Evolutionary conservation across 2,329 filamentous ascomycete genomes (phyloP).

Genomic region (Aureobasidium sp.): DNA sequence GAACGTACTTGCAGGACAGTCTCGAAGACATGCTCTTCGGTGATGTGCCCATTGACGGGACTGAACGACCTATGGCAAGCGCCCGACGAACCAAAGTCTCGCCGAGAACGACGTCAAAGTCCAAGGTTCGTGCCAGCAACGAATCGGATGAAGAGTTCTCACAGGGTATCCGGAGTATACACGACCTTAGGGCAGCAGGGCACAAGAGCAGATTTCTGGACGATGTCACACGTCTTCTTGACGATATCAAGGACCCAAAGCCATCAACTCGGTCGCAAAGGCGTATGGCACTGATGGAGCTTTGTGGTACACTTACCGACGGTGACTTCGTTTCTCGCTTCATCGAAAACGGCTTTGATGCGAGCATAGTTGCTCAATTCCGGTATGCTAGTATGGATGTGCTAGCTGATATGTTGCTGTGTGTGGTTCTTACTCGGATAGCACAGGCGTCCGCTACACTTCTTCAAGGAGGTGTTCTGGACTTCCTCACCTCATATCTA

Average conservation of each 20-base stretch:
- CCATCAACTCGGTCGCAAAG: conserved; percentile 39
- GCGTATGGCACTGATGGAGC: conserved; percentile 49
- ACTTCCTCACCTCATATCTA: conserved; percentile 51
- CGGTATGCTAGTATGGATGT: conserved; percentile 34
- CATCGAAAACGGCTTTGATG: conserved; percentile 64
- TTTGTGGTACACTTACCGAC: conserved; percentile 49
- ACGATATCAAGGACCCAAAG: conserved; percentile 48
- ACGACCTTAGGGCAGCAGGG: conserved; percentile 55
- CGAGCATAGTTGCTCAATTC: conserved; percentile 58
- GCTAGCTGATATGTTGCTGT: conserved; percentile 53
- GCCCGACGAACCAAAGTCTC: conserved; percentile 16
- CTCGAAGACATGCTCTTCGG: conserved; percentile 32
- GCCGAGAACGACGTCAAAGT: conserved; percentile 21
- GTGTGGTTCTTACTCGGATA: conserved; percentile 58
- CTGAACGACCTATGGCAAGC: conserved; percentile 17
- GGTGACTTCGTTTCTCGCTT: conserved; percentile 63
- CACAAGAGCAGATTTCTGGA: conserved; percentile 50
- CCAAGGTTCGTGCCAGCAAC: conserved; percentile 33
- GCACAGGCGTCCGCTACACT: conserved; percentile 51
- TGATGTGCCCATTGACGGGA: conserved; percentile 25
- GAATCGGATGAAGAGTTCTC: conserved; percentile 40
- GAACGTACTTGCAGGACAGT: conserved; percentile 52
- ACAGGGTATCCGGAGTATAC: conserved; percentile 48
- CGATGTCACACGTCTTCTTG: conserved; percentile 50
- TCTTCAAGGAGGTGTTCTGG: conserved; percentile 19